Evolutionary conservation across 2,329 filamentous ascomycete species (phyloP).

Genomic region (Ophiostoma populinum): DNA sequence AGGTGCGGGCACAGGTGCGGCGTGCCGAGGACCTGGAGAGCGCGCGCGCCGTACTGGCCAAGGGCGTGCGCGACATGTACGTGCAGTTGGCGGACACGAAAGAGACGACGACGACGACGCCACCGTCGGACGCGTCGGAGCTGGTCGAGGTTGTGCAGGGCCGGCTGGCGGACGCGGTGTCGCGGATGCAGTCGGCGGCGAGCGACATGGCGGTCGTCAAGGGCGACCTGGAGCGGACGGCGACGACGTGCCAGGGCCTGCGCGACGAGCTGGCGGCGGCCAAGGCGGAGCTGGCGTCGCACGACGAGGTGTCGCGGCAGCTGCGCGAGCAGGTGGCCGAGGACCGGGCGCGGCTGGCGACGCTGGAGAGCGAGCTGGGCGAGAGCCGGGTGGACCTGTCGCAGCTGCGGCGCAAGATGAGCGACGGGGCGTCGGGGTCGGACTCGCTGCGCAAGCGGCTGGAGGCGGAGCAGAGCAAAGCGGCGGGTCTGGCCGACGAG

Average conservation of each 20-base stretch:
- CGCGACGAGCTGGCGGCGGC: conserved; percentile 38
- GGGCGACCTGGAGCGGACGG: conserved; percentile 44
- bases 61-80: conserved; percentile 41
- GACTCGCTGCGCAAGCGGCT: conserved; percentile 60
- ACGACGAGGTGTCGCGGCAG: conserved; percentile 33
- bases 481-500: conserved; percentile 49
- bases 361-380: conserved; percentile 38
- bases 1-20: conserved; percentile 31
- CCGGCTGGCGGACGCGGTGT: conserved; percentile 38
- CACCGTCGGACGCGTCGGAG: conserved; percentile 36
- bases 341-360: conserved; percentile 34
- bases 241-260: conserved; percentile 35
- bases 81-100: conserved; percentile 28
- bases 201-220: conserved; percentile 41
- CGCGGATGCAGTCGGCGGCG: conserved; percentile 42
- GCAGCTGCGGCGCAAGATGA: conserved; percentile 51
- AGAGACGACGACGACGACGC: conserved; percentile 14
- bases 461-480: conserved; percentile 57
- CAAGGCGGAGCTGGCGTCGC: conserved; percentile 30
- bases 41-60: conserved; percentile 25
- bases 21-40: conserved; percentile 33
- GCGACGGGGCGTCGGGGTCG: conserved; percentile 70
- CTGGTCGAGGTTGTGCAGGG: conserved; percentile 43
- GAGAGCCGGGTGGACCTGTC: conserved; percentile 54
- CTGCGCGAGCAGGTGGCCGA: conserved; percentile 35